A percentile compares a stretch with the other conserved stretches of the same genome.
These are phyloP conservation scores for Cylindrotheca closterium DNA, from an alignment of 108 stramenopile genomes.

Conservation along the genomic window DNA sequence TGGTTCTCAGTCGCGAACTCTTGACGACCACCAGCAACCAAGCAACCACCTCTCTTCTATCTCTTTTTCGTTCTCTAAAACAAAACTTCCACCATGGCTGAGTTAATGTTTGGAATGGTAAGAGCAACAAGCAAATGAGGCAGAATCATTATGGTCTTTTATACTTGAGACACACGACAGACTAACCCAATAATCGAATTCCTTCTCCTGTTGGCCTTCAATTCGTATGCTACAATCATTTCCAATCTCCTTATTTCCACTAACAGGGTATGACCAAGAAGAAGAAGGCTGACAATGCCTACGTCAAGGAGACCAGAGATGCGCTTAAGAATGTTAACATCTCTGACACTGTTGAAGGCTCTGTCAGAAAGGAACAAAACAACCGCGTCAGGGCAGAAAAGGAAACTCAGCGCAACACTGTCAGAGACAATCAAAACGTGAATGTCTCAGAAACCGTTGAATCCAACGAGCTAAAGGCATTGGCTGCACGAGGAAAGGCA, in stretches of 20 bases:
- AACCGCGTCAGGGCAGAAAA: constrained; percentile 20
- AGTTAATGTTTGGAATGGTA: constrained; percentile 24
- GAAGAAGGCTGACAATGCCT: constrained; percentile 17
- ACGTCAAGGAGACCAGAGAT: constrained; percentile 12
- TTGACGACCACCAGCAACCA: too few relatives aligned
- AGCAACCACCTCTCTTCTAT: too few relatives aligned
- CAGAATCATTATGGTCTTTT: neutral
- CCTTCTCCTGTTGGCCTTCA: neutral
- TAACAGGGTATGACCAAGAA: constrained; percentile 13
- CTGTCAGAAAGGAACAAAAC: constrained; percentile 29
- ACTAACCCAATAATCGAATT: too few relatives aligned
- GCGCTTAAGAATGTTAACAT: constrained; percentile 28
- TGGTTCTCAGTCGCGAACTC: too few relatives aligned
- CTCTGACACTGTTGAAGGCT: constrained; percentile 21
- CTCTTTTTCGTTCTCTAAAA: too few relatives aligned
- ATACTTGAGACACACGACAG: too few relatives aligned
- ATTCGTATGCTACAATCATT: neutral
- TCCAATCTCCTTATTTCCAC: neutral
- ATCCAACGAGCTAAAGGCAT: constrained; percentile 10
- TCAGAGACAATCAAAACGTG: constrained; percentile 24
- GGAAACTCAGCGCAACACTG: neutral
- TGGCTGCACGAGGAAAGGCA: constrained; percentile 7
- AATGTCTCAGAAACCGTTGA: constrained; percentile 28
- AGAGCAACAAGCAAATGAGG: neutral
- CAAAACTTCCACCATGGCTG: constrained; percentile 18